Base-by-base conservation (phyloP, 129 eudicot species). In the Arctium minus region DNA sequence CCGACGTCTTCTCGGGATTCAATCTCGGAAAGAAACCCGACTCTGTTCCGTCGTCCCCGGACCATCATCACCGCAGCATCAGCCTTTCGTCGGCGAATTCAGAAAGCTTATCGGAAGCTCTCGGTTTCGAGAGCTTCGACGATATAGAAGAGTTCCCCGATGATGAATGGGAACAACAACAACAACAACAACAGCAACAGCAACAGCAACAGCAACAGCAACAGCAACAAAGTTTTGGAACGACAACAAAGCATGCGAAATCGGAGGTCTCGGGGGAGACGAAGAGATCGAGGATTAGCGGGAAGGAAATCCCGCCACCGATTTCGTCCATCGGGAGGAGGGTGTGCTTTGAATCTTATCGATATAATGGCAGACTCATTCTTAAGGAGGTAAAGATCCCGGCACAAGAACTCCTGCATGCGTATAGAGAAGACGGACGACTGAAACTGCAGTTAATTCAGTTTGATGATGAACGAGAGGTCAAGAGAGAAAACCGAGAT, bases 371-470 rank as follows among this genome's bases (percentile, higher is more conserved):
- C 6, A 88, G 99, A 81, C 90, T 96, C 62, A 84, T 96, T 60
- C 88, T 96, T 13, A 85, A 87, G 85, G 98, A 96, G 82, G 85
- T 89, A 6, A 85, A 87, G 87, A 83, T 91, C 9, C 97, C 93
- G 0, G 74, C 87, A 0, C 91, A 91, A 72, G 99, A 96, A 29
- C 87, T 83, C 71, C 62, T 93, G 84, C 97, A 88, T 12, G 94
- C 97, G 9, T 80, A 74, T 35, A 73, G 99, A 81, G 97, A 93
- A 88, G 90, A 93, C 62, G 99, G 99, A 4, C 89, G 99, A 3
- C 79, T 96, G 88, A 89, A 82, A 85, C 70, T 96, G 82, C 89
- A 86, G 17, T 85, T 91, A 72, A 73, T 91, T 56, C 93, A 88
- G 22, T 88, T 92, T 0, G 91, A 90, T 8, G 99, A 96, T 67